Evolutionary conservation across 176 grass and related monocot species (phyloP).

Genomic region (Typha latifolia): DNA sequence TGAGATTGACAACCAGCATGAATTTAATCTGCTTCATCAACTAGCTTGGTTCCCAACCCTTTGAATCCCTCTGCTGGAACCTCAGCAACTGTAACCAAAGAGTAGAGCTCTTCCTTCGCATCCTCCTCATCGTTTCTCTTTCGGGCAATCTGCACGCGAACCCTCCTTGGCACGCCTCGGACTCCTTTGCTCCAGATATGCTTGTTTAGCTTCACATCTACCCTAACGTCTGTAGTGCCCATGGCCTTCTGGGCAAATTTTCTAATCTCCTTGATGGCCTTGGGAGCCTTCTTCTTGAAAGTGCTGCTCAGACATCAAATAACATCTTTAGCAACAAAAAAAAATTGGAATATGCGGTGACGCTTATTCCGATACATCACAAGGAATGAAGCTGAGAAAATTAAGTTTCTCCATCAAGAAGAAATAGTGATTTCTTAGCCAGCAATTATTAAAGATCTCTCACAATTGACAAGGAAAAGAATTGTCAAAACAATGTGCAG

Average conservation of each 20-base stretch:
- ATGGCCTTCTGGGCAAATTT: constrained; percentile 84
- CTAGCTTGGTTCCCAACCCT: constrained; percentile 64
- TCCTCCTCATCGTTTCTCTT: constrained; percentile 79
- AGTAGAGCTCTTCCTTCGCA: constrained; percentile 80
- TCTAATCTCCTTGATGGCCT: constrained; percentile 74
- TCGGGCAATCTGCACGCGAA: constrained; percentile 70
- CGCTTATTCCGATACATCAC: too few relatives aligned
- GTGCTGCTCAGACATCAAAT: constrained; percentile 41
- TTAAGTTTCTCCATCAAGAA: too few relatives aligned
- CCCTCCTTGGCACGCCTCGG: constrained; percentile 59
- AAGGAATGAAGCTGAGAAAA: too few relatives aligned
- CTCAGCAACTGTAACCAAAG: constrained; percentile 63
- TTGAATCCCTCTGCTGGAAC: constrained; percentile 63
- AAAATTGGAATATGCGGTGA: too few relatives aligned
- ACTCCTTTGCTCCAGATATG: constrained; percentile 93
- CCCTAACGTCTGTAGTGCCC: constrained; percentile 57
- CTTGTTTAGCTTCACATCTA: constrained; percentile 89
- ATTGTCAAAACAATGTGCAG: too few relatives aligned
- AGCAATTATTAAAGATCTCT: too few relatives aligned
- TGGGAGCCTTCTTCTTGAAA: constrained; percentile 93
- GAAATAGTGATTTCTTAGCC: too few relatives aligned
- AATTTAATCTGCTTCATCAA: constrained; percentile 59
- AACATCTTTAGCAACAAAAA: background rate
- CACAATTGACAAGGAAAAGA: too few relatives aligned
- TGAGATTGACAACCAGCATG: constrained; percentile 1